Evolutionary conservation across 331 rosid genomes (phyloP).

Genomic region (Stylosanthes scabra): DNA sequence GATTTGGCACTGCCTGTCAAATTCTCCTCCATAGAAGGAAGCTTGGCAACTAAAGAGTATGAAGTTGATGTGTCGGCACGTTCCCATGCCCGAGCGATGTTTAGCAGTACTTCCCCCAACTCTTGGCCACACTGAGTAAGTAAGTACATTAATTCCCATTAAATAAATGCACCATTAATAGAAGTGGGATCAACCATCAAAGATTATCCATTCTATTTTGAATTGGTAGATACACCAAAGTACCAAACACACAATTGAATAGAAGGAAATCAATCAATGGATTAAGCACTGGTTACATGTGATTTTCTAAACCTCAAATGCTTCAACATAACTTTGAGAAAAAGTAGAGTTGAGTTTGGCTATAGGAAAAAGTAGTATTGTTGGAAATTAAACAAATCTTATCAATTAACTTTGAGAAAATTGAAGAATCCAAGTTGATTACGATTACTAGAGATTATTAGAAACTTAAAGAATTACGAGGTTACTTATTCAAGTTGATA

Average conservation of each 20-base stretch:
- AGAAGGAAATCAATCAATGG: slow-evolving; percentile 12
- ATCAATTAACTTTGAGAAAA: too few relatives aligned
- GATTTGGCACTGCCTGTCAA: slow-evolving; percentile 69
- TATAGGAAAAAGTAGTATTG: too few relatives aligned
- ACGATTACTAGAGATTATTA: too few relatives aligned
- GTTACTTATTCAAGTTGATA: too few relatives aligned
- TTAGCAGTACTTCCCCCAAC: slow-evolving; percentile 79
- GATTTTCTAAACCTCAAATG: slow-evolving; percentile 6
- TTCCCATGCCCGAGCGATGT: slow-evolving; percentile 94
- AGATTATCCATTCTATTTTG: slow-evolving; percentile 9
- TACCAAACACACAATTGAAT: background rate
- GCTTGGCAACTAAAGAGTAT: slow-evolving; percentile 61
- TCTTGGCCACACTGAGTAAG: slow-evolving; percentile 82
- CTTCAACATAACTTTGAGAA: slow-evolving; percentile 4
- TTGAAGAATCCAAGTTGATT: too few relatives aligned
- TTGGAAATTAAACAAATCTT: too few relatives aligned
- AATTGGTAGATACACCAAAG: slow-evolving; percentile 10
- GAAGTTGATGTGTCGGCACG: slow-evolving; percentile 81
- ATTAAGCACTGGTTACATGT: background rate
- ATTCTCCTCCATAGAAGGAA: slow-evolving; percentile 66
- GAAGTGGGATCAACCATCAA: slow-evolving; percentile 1
- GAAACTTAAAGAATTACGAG: too few relatives aligned
- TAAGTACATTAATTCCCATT: slow-evolving; percentile 29
- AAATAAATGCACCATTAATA: slow-evolving; percentile 15
- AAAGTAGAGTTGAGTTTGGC: too few relatives aligned